Evolutionary conservation across 208 protist genomes (phyloP).

Genomic region (Hexamita inflata): DNA sequence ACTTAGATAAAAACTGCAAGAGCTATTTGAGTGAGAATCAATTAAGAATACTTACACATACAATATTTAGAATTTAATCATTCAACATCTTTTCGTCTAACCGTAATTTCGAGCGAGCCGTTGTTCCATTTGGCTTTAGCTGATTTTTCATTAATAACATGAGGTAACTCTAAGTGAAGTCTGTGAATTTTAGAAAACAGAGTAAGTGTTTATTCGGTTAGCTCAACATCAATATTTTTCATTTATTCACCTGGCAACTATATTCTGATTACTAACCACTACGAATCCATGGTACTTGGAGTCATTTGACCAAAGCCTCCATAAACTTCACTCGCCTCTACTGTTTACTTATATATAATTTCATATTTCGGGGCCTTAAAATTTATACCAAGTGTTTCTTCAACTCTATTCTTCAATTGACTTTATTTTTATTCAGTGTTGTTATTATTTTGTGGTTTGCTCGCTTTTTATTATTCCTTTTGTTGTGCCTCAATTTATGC

Average conservation of each 20-base stretch:
- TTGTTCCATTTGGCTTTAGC: neutral
- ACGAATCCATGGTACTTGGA: neutral
- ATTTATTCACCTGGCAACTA: neutral
- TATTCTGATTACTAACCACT: neutral
- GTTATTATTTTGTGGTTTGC: no score
- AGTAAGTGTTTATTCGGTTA: neutral
- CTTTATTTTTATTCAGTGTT: no score
- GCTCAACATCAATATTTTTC: neutral
- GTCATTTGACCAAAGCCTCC: neutral
- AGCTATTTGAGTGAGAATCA: no score
- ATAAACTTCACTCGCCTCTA: neutral
- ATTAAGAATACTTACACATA: no score
- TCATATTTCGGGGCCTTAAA: neutral
- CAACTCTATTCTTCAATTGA: no score
- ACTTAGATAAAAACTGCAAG: no score
- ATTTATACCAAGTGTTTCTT: neutral
- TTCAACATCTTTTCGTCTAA: neutral
- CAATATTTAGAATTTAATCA: no score
- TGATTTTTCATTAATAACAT: neutral
- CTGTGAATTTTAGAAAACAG: neutral
- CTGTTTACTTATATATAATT: neutral
- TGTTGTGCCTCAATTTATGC: no score
- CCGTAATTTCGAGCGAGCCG: neutral
- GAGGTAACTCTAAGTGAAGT: neutral
- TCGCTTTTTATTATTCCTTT: no score